Percentiles rank a stretch among this genome's conserved stretches.
Conservation (phyloP, 805 yeast species). For the Candida suzukii region DNA sequence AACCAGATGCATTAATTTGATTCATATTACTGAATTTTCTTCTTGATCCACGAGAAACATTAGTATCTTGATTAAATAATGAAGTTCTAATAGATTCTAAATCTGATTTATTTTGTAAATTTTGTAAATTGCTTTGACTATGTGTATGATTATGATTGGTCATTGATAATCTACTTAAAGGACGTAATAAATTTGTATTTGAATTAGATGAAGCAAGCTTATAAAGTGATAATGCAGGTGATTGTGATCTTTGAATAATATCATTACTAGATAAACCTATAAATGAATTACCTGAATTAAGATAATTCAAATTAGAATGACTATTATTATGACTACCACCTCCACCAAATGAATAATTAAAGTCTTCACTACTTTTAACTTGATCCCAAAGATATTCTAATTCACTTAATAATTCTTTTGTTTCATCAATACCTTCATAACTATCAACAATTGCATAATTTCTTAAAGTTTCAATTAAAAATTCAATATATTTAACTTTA, state of each 20-base stretch:
- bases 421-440: slow-evolving; percentile 50
- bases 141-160: slow-evolving; percentile 1
- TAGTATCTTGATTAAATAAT: background rate
- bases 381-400: slow-evolving; percentile 73
- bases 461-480: slow-evolving; percentile 65
- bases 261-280: background rate
- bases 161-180: slow-evolving; percentile 22
- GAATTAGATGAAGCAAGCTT: slow-evolving; percentile 24
- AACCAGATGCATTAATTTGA: background rate
- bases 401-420: slow-evolving; percentile 58
- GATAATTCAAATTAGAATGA: background rate
- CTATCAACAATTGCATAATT: slow-evolving; percentile 42
- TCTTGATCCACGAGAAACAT: background rate
- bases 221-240: slow-evolving; percentile 27
- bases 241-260: slow-evolving; percentile 15
- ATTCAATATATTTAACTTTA: slow-evolving; percentile 60
- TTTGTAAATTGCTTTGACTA: background rate
- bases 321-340: background rate
- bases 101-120: background rate
- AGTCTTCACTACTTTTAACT: slow-evolving; percentile 27
- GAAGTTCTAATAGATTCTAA: background rate
- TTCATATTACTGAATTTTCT: background rate
- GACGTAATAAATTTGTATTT: slow-evolving; percentile 19
- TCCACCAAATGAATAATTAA: slow-evolving; percentile 1
- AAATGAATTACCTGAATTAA: background rate